Conservation (phyloP, 192 early-diverging fungal genomes). For the Kappamyces sp. region DNA sequence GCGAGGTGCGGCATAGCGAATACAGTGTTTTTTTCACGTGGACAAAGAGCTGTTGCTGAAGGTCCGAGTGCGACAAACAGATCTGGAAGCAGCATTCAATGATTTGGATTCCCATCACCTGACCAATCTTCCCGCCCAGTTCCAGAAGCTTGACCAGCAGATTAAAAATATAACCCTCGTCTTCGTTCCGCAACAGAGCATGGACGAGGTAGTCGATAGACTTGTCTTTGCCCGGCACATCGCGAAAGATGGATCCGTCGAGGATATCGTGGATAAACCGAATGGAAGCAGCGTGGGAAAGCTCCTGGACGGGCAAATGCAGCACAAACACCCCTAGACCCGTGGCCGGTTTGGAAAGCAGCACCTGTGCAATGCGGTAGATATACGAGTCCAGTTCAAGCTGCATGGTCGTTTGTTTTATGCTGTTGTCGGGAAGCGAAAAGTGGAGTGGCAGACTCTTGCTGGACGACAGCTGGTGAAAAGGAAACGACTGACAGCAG, state of each 20-base stretch:
- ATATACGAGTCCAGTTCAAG: constrained; percentile 10
- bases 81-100: background rate
- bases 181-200: too few relatives aligned
- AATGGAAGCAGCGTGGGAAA: background rate
- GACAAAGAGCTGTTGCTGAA: background rate
- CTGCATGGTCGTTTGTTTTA: constrained; percentile 1
- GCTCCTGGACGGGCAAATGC: background rate
- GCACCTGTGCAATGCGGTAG: background rate
- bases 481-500: background rate
- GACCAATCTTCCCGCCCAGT: background rate
- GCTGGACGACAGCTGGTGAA: background rate
- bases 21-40: too few relatives aligned
- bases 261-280: background rate
- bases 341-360: constrained; percentile 11
- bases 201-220: too few relatives aligned
- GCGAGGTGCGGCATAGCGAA: too few relatives aligned
- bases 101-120: background rate
- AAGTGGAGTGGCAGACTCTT: background rate
- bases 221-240: too few relatives aligned
- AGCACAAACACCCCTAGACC: constrained; percentile 1
- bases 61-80: background rate
- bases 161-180: too few relatives aligned
- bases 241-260: background rate
- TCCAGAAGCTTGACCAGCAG: too few relatives aligned
- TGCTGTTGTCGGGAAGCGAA: background rate